Conservation (phyloP, 208 protist species). For the Trypanosoma platydactyli region DNA sequence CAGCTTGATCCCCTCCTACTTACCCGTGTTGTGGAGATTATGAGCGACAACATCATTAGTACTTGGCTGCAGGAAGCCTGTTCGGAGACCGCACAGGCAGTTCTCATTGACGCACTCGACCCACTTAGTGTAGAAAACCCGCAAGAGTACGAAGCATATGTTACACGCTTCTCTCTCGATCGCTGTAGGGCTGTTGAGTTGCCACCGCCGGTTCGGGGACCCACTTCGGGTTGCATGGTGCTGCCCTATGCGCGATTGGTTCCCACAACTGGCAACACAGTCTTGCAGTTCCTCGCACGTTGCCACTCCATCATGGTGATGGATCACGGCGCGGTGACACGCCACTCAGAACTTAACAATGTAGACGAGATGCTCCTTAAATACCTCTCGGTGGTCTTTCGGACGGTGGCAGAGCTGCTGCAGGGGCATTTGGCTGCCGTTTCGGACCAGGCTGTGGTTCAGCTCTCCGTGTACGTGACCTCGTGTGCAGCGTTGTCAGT, state of each 20-base stretch:
- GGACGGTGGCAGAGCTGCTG: slow-evolving; percentile 76
- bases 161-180: slow-evolving; percentile 66
- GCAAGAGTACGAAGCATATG: slow-evolving; percentile 56
- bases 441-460: slow-evolving; percentile 43
- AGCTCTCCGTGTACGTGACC: slow-evolving; percentile 75
- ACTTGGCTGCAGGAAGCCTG: slow-evolving; percentile 81
- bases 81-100: slow-evolving; percentile 56
- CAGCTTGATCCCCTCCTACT: slow-evolving; percentile 73
- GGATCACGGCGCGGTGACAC: slow-evolving; percentile 53
- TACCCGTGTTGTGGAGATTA: slow-evolving; percentile 65
- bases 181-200: slow-evolving; percentile 64
- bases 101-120: slow-evolving; percentile 63
- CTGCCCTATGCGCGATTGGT: slow-evolving; percentile 77
- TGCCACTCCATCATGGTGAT: slow-evolving; percentile 80
- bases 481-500: slow-evolving; percentile 78
- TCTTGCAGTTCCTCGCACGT: slow-evolving; percentile 58
- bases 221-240: slow-evolving; percentile 41
- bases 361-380: slow-evolving; percentile 91
- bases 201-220: slow-evolving; percentile 41
- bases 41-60: slow-evolving; percentile 80
- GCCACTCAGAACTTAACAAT: slow-evolving; percentile 89
- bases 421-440: slow-evolving; percentile 48
- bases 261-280: slow-evolving; percentile 59
- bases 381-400: slow-evolving; percentile 86
- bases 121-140: slow-evolving; percentile 45